Base-by-base conservation (phyloP, 768 basidiomycete species). In the Boletus subparvulus region DNA sequence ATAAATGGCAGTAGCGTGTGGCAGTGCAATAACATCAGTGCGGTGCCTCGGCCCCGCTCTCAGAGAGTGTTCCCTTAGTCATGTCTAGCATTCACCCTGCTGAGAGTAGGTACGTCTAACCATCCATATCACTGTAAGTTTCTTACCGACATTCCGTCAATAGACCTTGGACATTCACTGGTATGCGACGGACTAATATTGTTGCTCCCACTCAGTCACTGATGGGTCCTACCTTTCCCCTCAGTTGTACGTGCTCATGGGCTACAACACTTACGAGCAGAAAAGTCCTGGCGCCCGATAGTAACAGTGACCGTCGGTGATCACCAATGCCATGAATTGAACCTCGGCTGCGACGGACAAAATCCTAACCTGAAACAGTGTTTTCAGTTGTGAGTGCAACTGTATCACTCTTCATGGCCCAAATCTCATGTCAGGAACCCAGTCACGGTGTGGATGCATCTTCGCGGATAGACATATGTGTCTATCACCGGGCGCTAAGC, bases 251-350 rank as follows among this genome's bases (percentile, higher is more conserved):
- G 78, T 3, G 73, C 70, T 32, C 73, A 72, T 14, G 77, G 78
- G 3, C 51, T 79, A 3, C 63, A 55, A 6, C 67, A 63, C 13
- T 69, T 88, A 64, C 79, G 85, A 40, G 76, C 81, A 1, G 86
- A 86, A 54, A 85, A 78, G 63, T 77, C 81, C 32, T 89, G 87
- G 87, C 68, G 86, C 24, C 86, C 88, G 2, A 83, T 89, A 39
- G 73, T 90, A 48, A 77, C 80, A 0, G 66, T 90, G 5, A 78
- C 80, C 19, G 72, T 86, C 12, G 83, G 82, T 54, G 76, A 80
- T 6, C 78, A 81, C 28, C 72, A 79, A n/a, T 55, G 48, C 6
- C 77, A 83, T 54, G 88, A 90, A 62, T 74, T 81, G 10, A 69
- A 75, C 21, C 80, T 90, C 3, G 88, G 88, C 0, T 74, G 74